Evolutionary conservation across 2,329 filamentous ascomycete species (phyloP).

Genomic region (Apiospora rasikravindrae): DNA sequence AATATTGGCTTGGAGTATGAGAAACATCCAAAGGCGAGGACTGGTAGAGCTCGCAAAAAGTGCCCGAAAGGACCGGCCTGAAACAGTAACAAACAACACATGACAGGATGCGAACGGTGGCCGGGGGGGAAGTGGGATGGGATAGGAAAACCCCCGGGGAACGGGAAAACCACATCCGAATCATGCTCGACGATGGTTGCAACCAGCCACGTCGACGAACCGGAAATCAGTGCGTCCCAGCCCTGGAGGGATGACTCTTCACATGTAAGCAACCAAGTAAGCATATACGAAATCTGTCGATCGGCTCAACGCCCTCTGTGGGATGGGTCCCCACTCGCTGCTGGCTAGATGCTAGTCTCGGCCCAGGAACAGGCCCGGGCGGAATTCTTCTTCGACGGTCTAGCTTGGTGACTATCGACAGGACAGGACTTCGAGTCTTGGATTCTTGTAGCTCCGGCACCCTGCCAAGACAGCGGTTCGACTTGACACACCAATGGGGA

Average conservation of each 20-base stretch:
- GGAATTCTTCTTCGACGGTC: too few species aligned
- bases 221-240: background rate
- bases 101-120: background rate
- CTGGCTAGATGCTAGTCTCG: too few species aligned
- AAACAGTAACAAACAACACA: background rate
- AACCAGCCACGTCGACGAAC: background rate
- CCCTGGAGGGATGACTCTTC: background rate
- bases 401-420: too few species aligned
- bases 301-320: too few species aligned
- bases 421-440: too few species aligned
- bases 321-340: background rate
- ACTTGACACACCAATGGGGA: too few species aligned
- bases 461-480: too few species aligned
- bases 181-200: background rate
- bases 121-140: background rate
- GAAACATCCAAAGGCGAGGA: background rate
- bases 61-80: background rate
- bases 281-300: too few species aligned
- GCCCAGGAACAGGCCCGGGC: too few species aligned
- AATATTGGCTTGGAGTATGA: too few species aligned
- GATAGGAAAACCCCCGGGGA: background rate
- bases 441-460: too few species aligned
- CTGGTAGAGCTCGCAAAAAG: background rate
- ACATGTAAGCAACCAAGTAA: background rate
- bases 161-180: background rate